These are phyloP conservation scores for Cladosporium colombiae DNA, from an alignment of 2,329 filamentous ascomycete species.

Conservation along the genomic window DNA sequence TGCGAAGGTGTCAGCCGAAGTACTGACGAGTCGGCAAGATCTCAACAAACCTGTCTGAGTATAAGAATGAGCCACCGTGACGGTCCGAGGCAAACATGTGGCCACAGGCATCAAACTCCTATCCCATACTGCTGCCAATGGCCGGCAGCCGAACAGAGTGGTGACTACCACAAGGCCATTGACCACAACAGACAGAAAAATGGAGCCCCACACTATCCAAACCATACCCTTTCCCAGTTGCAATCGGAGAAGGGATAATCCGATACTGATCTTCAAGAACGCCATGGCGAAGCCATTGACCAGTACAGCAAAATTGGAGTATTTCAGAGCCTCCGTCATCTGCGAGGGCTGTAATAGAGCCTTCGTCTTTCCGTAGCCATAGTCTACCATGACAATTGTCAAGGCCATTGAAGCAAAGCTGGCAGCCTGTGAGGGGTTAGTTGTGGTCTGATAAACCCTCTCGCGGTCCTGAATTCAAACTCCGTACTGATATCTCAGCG, in stretches of 20 bases:
- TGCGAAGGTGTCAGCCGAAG: background rate
- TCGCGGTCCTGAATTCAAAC: too few relatives aligned
- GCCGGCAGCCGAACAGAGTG: conserved; percentile 4
- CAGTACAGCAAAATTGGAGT: background rate
- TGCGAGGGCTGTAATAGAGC: background rate
- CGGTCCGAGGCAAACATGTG: background rate
- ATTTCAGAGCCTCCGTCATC: background rate
- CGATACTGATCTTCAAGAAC: conserved; percentile 8
- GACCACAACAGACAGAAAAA: background rate
- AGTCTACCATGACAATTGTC: background rate
- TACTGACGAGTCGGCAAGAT: background rate
- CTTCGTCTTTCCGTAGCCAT: background rate
- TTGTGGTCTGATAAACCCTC: background rate
- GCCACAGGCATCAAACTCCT: background rate
- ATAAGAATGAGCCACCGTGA: background rate
- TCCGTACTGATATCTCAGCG: too few relatives aligned
- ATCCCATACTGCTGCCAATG: conserved; percentile 2
- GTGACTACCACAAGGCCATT: background rate
- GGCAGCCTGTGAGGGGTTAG: background rate
- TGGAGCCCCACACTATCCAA: background rate
- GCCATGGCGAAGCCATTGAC: conserved; percentile 11
- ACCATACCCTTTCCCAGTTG: conserved; percentile 5
- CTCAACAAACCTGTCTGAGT: background rate
- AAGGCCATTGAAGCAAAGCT: conserved; percentile 1
- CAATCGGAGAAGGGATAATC: background rate